A percentile compares a stretch with the other conserved stretches of the same genome.
phyloP scores from a whole-genome alignment of 176 grass and related monocot species.

The Eragrostis nindensis region DNA sequence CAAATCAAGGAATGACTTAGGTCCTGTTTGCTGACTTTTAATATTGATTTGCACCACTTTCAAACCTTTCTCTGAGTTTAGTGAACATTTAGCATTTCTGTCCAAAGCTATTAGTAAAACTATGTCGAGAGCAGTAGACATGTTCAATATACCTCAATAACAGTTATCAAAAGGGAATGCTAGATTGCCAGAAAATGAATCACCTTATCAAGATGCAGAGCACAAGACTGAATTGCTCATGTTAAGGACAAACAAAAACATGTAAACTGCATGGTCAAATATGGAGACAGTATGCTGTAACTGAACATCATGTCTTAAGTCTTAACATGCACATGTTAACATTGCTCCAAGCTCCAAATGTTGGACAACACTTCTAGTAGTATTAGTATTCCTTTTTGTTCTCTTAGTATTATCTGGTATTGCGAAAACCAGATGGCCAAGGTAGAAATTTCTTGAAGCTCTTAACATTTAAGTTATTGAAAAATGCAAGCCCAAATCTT shows the following conservation, averaged over 20 bases:
- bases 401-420: background rate
- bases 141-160: background rate
- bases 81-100: background rate
- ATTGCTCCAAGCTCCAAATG: background rate
- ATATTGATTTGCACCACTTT: background rate
- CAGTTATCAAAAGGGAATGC: background rate
- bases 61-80: too few species aligned
- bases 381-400: background rate
- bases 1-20: conserved; percentile 2
- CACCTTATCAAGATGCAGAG: background rate
- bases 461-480: background rate
- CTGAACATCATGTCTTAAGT: background rate
- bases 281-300: background rate
- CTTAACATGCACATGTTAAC: background rate
- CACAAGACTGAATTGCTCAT: background rate
- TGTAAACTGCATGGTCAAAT: background rate
- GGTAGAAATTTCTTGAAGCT: background rate
- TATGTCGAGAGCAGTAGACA: background rate
- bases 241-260: background rate
- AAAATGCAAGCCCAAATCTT: background rate
- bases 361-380: background rate
- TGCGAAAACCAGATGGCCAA: background rate
- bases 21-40: background rate
- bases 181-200: background rate
- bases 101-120: background rate